These are phyloP conservation scores for Hanseniaspora singularis DNA, from an alignment of 805 yeast species.

Conservation along the genomic window DNA sequence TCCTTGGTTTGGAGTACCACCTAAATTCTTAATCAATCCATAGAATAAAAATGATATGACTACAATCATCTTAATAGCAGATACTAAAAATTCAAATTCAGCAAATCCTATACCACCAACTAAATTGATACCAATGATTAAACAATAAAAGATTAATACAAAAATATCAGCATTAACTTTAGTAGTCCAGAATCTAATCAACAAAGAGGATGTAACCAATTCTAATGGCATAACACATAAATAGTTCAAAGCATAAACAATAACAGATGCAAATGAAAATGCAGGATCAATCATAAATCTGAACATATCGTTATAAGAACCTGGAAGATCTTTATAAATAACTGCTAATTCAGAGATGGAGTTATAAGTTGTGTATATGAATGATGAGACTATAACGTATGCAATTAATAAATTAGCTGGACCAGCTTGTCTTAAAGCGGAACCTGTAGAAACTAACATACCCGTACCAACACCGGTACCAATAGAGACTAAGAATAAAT, in stretches of 20 bases:
- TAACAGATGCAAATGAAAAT: conserved; percentile 59
- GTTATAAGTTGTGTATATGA: conserved; percentile 48
- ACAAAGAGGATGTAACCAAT: conserved; percentile 49
- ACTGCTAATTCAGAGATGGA: conserved; percentile 62
- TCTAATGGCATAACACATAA: conserved; percentile 55
- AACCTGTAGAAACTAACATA: conserved; percentile 56
- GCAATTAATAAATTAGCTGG: conserved; percentile 53
- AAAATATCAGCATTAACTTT: conserved; percentile 44
- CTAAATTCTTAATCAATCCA: conserved; percentile 42
- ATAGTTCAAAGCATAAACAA: conserved; percentile 60
- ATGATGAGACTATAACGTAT: conserved; percentile 46
- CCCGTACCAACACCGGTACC: conserved; percentile 71
- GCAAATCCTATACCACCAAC: conserved; percentile 52
- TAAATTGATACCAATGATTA: conserved; percentile 35
- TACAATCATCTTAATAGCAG: conserved; percentile 45
- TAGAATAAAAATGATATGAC: conserved; percentile 49
- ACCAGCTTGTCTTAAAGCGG: conserved; percentile 47
- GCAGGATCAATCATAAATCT: conserved; percentile 55
- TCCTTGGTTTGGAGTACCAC: conserved; percentile 44
- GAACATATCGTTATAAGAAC: conserved; percentile 50
- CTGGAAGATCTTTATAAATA: conserved; percentile 47
- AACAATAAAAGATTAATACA: conserved; percentile 45
- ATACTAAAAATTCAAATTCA: conserved; percentile 55
- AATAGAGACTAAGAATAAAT: conserved; percentile 8
- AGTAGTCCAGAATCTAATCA: conserved; percentile 42